Evolutionary conservation across 768 basidiomycete genomes (phyloP), one percentile per base, ranked within the genome.

Genomic region (Mycena amicta): DNA sequence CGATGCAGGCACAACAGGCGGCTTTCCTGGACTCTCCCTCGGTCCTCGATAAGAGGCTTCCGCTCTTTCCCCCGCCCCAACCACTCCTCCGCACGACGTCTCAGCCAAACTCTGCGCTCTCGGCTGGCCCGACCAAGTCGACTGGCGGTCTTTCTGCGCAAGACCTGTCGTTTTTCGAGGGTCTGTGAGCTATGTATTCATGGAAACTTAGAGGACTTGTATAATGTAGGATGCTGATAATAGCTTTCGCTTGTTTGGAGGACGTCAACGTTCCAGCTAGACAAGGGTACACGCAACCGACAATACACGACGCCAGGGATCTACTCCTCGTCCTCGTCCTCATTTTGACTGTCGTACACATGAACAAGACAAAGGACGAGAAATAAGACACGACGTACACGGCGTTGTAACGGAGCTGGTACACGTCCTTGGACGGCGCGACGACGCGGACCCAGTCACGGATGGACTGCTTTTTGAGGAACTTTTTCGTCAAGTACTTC

Each of bases 401-500:
- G 61, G 94, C 90, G 73, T 93, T 94, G 82, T 92, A 96, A 66
- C 89, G 85, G 65, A 99, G 88, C 70, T 95, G 88, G 79, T 98
- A 99, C 68, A 83, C 85, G 73, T 97, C 93, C 81, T 98, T 97
- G 53, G 87, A 83, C 28, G 93, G 88, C 40, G 97, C 93, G 66
- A 98, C 93, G 65, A 99, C 96, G 55, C 94, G 95, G 73, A 98
- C 93, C 92, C 94, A 98, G 79, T 98, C 95, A 65, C 95, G 89
- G 68, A 97, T 83, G 45, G 82, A 78, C 80, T 95, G 95, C 86
- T 97, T 97, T 86, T 98, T 98, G 77, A 98, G 83, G 84, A 93
- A 95, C 82, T 96, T 96, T 85, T 98, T 98, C 62, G 96, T 98
- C 60, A 98, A 83, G 79, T 98, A 99, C 78, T 98, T 98, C 73